Base-by-base conservation (phyloP, 2,329 filamentous ascomycete genomes). In the Penicillium sp. region DNA sequence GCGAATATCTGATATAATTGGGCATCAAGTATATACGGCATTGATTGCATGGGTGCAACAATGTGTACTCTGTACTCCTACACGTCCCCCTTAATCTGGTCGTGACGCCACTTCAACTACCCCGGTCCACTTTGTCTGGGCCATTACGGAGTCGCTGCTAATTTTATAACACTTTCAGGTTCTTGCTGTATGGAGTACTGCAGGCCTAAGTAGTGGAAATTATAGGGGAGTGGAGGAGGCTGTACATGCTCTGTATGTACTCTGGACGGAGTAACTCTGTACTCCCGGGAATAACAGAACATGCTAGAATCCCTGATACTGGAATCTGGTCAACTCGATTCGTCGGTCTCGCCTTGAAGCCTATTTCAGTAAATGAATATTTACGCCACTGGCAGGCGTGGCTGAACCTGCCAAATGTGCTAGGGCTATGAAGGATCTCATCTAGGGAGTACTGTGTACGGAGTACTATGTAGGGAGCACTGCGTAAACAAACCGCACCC, bases 321-420 rank as follows among this genome's bases (percentile, higher is more conserved):
- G 10, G 33, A 37, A 15, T 4, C 20, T 23, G 20, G 18, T 31
- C 29, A 4, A 20, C 15, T 23, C 41, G 38, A 32, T 28, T 24
- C 38, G 54, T 56, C 52, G 56, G 57, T 57, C 54, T 33, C 52
- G 56, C 57, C 56, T 59, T 55, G 56, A 57, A 59, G 56, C 54
- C 55, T 59, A 57, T 57, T 56, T 47, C 29, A 27, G 37, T 33
- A 37, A 42, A 33, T 25, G 13, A 39, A 39, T 24, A n/a, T 45
- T 18, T 29, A 49, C 52, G 52, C 45, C 52, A 52, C 47, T 37
- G 46, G 46, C 44, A 49, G 48, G 48, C 13, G 25, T 44, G 42
- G 31, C 45, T 20, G 33, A 37, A 1, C 18, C 15, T 37, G 33
- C 18, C 33, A 37, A 20, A 29, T 13, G 28, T 29, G 28, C 28